A percentile compares a stretch with the other conserved stretches of the same genome.
phyloP scores from a whole-genome alignment of 192 early-diverging fungal species.

The Haplosporangium gracile region DNA sequence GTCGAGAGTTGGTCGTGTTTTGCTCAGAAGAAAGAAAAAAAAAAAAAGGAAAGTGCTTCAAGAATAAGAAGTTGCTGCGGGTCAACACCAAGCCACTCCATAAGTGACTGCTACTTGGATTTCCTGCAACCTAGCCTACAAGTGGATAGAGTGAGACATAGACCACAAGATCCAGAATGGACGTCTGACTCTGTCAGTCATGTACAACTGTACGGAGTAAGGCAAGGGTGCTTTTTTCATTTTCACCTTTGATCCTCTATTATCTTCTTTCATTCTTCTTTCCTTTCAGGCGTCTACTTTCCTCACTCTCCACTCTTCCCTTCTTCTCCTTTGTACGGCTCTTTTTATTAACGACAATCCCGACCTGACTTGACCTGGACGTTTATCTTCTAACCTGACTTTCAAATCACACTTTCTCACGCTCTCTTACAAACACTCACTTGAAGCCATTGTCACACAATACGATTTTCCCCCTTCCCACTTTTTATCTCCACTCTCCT shows the following conservation, averaged over 20 bases:
- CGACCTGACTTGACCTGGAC: too few relatives aligned
- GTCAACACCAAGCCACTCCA: neutral
- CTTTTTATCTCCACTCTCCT: neutral
- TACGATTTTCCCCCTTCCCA: neutral
- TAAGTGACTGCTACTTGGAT: neutral
- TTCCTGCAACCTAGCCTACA: neutral
- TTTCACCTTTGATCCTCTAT: too few relatives aligned
- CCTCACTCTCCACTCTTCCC: too few relatives aligned
- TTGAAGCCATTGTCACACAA: neutral
- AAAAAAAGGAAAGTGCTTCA: neutral
- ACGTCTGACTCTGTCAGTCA: too few relatives aligned
- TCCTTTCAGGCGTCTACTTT: too few relatives aligned
- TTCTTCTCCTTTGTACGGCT: too few relatives aligned
- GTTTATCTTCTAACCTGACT: neutral
- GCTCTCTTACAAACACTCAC: neutral
- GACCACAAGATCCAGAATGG: too few relatives aligned
- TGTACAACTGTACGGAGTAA: too few relatives aligned
- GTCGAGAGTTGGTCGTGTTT: neutral
- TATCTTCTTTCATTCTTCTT: too few relatives aligned
- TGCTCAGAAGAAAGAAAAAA: neutral
- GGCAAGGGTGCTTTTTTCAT: too few relatives aligned
- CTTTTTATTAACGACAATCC: too few relatives aligned
- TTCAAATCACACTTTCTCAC: neutral
- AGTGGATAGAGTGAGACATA: neutral
- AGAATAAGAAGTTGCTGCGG: neutral